Evolutionary conservation across 768 basidiomycete species (phyloP).

Genomic region (Kwoniella dendrophila): DNA sequence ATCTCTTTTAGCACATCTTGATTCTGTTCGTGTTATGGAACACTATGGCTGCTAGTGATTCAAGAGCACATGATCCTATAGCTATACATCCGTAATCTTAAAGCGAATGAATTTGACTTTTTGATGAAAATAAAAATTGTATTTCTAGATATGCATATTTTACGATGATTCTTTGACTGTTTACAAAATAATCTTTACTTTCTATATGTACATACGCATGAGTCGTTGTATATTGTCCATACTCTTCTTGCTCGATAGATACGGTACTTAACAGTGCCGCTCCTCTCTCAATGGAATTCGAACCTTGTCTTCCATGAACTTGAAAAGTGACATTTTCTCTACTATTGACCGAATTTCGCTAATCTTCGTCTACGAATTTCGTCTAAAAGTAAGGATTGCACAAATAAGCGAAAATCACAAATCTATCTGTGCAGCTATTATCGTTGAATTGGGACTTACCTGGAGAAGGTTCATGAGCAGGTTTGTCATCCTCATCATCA

Average conservation of each 20-base stretch:
- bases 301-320: too few relatives aligned
- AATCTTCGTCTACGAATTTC: conserved; percentile 43
- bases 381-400: conserved; percentile 19
- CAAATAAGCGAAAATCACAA: too few relatives aligned
- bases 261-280: too few relatives aligned
- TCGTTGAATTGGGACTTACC: conserved; percentile 62
- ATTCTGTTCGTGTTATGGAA: conserved; percentile 53
- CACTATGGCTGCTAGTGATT: conserved; percentile 51
- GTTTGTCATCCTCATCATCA: conserved; percentile 58
- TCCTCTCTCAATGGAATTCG: too few relatives aligned
- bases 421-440: too few relatives aligned
- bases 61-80: conserved; percentile 29
- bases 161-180: too few relatives aligned
- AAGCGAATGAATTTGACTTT: neutral
- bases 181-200: too few relatives aligned
- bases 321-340: too few relatives aligned
- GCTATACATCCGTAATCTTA: conserved; percentile 28
- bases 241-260: too few relatives aligned
- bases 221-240: too few relatives aligned
- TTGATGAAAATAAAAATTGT: neutral
- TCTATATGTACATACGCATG: too few relatives aligned
- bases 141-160: too few relatives aligned
- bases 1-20: conserved; percentile 38
- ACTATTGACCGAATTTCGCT: conserved; percentile 63
- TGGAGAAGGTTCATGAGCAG: conserved; percentile 69